Percentiles rank a stretch among this genome's conserved stretches.
Conservation (phyloP, 2,329 filamentous ascomycete genomes). For the Alternaria metachromatica region DNA sequence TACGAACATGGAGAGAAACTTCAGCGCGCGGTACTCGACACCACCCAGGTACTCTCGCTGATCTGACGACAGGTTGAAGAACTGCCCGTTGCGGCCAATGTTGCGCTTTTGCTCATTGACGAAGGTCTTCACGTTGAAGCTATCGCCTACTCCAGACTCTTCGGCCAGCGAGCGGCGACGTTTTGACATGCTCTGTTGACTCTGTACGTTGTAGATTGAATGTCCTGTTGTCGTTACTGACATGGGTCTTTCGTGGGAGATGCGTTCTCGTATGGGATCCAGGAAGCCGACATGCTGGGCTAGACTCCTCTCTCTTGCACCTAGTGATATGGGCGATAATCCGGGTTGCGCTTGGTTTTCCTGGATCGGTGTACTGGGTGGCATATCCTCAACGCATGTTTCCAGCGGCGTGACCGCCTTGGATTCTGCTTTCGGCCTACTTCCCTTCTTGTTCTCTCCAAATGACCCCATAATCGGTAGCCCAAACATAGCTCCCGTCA, state of each 20-base stretch:
- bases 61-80: slow-evolving; percentile 28
- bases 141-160: slow-evolving; percentile 20
- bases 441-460: slow-evolving; percentile 21
- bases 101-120: slow-evolving; percentile 31
- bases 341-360: slow-evolving; percentile 3
- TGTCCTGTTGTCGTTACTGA: slow-evolving; percentile 27
- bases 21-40: slow-evolving; percentile 30
- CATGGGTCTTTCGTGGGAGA: slow-evolving; percentile 21
- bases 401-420: slow-evolving; percentile 9
- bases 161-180: slow-evolving; percentile 21
- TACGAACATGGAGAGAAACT: slow-evolving; percentile 28
- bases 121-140: slow-evolving; percentile 29
- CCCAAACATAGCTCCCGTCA: slow-evolving; percentile 32
- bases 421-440: slow-evolving; percentile 6
- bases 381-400: slow-evolving; percentile 5
- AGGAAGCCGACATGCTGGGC: slow-evolving; percentile 30
- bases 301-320: slow-evolving; percentile 12
- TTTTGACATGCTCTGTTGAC: slow-evolving; percentile 22
- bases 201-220: slow-evolving; percentile 27
- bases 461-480: slow-evolving; percentile 30
- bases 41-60: slow-evolving; percentile 30
- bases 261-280: slow-evolving; percentile 24
- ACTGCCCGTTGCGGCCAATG: slow-evolving; percentile 28
- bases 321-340: slow-evolving; percentile 11
- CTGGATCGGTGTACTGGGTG: slow-evolving; percentile 9